A percentile compares a stretch with the other conserved stretches of the same genome.
These are phyloP conservation scores for Cicer arietinum DNA, from an alignment of 306 rosid species.

Conservation along the genomic window DNA sequence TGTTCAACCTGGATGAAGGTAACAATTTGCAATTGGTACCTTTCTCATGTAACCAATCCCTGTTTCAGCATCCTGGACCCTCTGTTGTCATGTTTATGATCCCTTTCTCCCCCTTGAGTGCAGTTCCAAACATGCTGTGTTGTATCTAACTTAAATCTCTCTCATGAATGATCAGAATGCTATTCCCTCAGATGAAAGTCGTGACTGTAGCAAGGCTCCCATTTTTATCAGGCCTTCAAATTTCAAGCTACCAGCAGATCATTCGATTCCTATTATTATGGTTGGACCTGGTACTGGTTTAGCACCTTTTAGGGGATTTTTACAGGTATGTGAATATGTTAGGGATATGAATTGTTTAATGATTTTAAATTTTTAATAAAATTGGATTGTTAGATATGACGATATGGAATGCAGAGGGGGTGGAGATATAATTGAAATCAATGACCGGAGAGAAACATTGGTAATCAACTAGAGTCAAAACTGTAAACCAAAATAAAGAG, in stretches of 20 bases:
- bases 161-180: conserved; percentile 65
- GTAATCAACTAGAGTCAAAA: conserved; percentile 5
- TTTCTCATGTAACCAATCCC: conserved; percentile 28
- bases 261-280: conserved; percentile 76
- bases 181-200: conserved; percentile 71
- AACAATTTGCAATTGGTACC: conserved; percentile 37
- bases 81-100: conserved; percentile 24
- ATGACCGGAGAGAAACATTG: conserved; percentile 16
- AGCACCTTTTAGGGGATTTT: conserved; percentile 98
- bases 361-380: conserved; percentile 18
- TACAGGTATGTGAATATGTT: conserved; percentile 68
- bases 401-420: not conserved
- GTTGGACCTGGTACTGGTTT: conserved; percentile 99
- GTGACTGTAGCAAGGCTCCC: conserved; percentile 87
- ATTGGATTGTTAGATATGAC: conserved; percentile 2
- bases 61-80: conserved; percentile 17
- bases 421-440: not conserved
- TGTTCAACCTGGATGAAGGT: conserved; percentile 99
- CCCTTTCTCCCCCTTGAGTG: conserved; percentile 7
- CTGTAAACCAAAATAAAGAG: conserved; percentile 22
- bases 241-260: conserved; percentile 87
- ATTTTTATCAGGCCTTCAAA: conserved; percentile 86
- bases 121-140: conserved; percentile 33
- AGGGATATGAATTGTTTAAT: conserved; percentile 24
- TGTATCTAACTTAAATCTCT: conserved; percentile 45